These are phyloP conservation scores for Ustilago trichophora DNA, from an alignment of 1,284 basidiomycete species.

Conservation along the genomic window DNA sequence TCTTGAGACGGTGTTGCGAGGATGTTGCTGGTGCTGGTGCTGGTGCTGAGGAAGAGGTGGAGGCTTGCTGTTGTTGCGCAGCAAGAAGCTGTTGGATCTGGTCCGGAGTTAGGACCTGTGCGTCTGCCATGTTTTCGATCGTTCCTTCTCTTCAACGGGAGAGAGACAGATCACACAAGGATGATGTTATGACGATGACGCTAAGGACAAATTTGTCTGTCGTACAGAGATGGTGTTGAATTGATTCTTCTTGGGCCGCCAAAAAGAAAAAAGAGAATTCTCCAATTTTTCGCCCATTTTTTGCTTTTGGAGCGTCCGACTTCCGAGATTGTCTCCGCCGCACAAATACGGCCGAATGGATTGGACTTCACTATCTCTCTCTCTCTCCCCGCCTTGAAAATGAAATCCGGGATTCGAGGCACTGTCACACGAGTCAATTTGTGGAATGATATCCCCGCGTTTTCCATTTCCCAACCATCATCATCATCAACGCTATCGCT, in stretches of 20 bases:
- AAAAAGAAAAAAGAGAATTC: neutral
- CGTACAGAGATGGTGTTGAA: too few relatives aligned
- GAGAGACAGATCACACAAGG: too few relatives aligned
- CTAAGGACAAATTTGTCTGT: too few relatives aligned
- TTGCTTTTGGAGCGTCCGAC: constrained; percentile 1
- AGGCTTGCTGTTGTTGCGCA: constrained; percentile 29
- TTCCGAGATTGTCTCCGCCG: constrained; percentile 8
- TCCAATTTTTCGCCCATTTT: constrained; percentile 4
- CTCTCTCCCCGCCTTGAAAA: too few relatives aligned
- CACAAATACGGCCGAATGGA: constrained; percentile 17
- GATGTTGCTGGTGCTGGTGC: neutral
- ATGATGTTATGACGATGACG: too few relatives aligned
- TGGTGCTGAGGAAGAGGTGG: constrained; percentile 15
- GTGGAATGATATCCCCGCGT: too few relatives aligned
- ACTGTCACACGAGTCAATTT: constrained; percentile 20
- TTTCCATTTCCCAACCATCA: too few relatives aligned
- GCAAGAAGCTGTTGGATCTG: constrained; percentile 35
- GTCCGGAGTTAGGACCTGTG: constrained; percentile 36
- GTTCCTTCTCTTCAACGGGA: neutral
- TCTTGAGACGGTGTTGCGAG: constrained; percentile 32
- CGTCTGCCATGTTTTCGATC: constrained; percentile 36
- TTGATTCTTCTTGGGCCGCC: too few relatives aligned
- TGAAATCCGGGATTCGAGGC: too few relatives aligned
- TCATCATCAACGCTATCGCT: too few relatives aligned
- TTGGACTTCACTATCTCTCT: too few relatives aligned